These are phyloP conservation scores for Xylariales sp. DNA, from an alignment of 2,329 filamentous ascomycete genomes.

Conservation along the genomic window DNA sequence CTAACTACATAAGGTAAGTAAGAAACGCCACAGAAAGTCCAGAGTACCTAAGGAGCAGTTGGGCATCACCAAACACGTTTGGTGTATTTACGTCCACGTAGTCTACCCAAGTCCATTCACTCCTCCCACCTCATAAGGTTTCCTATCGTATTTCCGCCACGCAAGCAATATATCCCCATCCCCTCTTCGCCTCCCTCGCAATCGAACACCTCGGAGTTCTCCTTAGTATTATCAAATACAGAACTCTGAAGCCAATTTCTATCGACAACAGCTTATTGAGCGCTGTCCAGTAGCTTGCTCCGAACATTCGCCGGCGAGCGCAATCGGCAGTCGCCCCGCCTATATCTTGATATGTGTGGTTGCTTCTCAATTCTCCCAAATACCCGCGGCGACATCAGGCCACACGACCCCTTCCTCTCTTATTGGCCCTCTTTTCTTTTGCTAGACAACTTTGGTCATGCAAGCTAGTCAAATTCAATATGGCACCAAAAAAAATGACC, in stretches of 20 bases:
- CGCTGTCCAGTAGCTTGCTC: conserved; percentile 2
- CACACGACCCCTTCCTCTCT: not conserved
- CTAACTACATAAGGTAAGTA: too few relatives aligned
- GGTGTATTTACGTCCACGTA: conserved; percentile 33
- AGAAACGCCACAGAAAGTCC: conserved; percentile 13
- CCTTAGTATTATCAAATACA: not conserved
- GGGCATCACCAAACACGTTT: conserved; percentile 21
- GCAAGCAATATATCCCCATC: conserved; percentile 22
- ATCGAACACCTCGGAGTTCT: conserved; percentile 10
- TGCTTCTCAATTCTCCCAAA: conserved; percentile 23
- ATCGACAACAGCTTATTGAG: not conserved
- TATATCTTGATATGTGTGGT: conserved; percentile 28
- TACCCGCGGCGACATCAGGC: conserved; percentile 7
- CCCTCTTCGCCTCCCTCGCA: conserved; percentile 6
- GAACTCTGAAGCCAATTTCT: not conserved
- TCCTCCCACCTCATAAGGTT: conserved; percentile 32
- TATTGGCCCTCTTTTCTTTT: conserved; percentile 13
- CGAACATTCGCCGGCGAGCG: conserved; percentile 30
- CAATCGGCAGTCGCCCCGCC: conserved; percentile 34
- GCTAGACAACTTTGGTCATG: conserved; percentile 41
- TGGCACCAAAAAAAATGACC: conserved; percentile 83
- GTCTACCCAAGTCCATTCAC: conserved; percentile 1
- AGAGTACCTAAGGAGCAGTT: conserved; percentile 6
- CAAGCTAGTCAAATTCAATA: conserved; percentile 61
- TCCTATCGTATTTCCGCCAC: conserved; percentile 19